phyloP scores from a whole-genome alignment of 2,329 filamentous ascomycete genomes.

The Colletotrichum spaethianum region DNA sequence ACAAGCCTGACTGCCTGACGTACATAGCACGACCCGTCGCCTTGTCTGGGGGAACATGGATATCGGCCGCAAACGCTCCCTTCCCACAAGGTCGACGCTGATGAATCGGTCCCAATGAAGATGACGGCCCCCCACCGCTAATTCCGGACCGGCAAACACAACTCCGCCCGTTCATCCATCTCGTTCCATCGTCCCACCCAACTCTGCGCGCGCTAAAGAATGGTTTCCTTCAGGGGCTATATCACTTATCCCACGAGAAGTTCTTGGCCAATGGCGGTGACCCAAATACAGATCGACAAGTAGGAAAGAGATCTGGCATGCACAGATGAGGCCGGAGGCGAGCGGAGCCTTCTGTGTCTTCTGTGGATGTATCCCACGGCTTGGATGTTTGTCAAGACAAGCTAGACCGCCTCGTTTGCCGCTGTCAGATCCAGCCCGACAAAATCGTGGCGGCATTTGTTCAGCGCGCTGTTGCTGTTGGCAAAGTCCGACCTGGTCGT shows the following conservation, averaged over 20 bases:
- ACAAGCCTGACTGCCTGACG: conserved; percentile 20
- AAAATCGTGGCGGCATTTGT: neutral
- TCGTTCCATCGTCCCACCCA: neutral
- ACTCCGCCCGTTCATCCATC: neutral
- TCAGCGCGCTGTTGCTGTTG: neutral
- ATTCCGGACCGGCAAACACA: neutral
- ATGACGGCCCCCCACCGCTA: neutral
- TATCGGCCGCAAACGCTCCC: neutral
- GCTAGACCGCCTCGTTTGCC: conserved; percentile 18
- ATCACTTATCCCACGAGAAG: neutral
- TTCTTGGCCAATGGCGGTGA: conserved; percentile 21
- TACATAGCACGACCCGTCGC: conserved; percentile 11
- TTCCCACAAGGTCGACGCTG: conserved; percentile 8
- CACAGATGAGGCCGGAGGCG: conserved; percentile 4
- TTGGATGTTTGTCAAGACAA: neutral
- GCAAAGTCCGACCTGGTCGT: neutral
- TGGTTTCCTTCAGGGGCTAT: conserved; percentile 5
- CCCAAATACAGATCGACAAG: conserved; percentile 14
- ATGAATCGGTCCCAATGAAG: neutral
- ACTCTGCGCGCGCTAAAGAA: neutral
- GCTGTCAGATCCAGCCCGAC: neutral
- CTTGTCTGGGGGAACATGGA: conserved; percentile 23
- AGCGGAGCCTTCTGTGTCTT: conserved; percentile 8
- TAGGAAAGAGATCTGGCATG: neutral
- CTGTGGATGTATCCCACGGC: neutral